Evolutionary conservation across 208 protist species (phyloP).

Genomic region (Leishmania gerbilli): DNA sequence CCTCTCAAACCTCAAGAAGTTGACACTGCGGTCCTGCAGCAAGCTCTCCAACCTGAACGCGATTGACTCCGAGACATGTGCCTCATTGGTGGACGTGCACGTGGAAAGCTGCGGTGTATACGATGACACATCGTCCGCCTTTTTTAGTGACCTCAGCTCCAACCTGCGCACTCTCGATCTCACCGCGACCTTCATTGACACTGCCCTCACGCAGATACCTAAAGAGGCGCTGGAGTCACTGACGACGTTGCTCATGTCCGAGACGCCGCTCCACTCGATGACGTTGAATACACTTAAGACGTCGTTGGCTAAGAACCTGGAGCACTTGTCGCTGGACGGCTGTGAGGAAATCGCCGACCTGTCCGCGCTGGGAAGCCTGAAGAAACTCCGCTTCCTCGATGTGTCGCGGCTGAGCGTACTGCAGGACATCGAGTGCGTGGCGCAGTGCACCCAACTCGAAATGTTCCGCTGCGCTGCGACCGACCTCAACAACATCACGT

Average conservation of each 20-base stretch:
- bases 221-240: slow-evolving; percentile 37
- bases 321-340: slow-evolving; percentile 71
- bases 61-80: slow-evolving; percentile 58
- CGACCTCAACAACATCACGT: slow-evolving; percentile 62
- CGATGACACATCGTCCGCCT: slow-evolving; percentile 68
- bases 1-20: slow-evolving; percentile 55
- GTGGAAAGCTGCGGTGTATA: slow-evolving; percentile 77
- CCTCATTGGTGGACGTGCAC: slow-evolving; percentile 59
- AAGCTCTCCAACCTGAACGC: slow-evolving; percentile 73
- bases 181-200: slow-evolving; percentile 59
- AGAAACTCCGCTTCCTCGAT: slow-evolving; percentile 72
- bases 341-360: slow-evolving; percentile 55
- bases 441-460: slow-evolving; percentile 59
- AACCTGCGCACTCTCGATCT: slow-evolving; percentile 63
- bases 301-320: slow-evolving; percentile 42
- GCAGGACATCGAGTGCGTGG: slow-evolving; percentile 57
- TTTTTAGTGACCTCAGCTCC: slow-evolving; percentile 54
- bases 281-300: slow-evolving; percentile 63
- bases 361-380: slow-evolving; percentile 50
- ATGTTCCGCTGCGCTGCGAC: slow-evolving; percentile 70
- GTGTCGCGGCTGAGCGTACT: slow-evolving; percentile 56
- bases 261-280: slow-evolving; percentile 58
- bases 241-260: slow-evolving; percentile 44
- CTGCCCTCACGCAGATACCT: slow-evolving; percentile 47
- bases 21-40: slow-evolving; percentile 68